Evolutionary conservation across 305 asterid genomes (phyloP).

Genomic region (Solanum aculeatissimum): DNA sequence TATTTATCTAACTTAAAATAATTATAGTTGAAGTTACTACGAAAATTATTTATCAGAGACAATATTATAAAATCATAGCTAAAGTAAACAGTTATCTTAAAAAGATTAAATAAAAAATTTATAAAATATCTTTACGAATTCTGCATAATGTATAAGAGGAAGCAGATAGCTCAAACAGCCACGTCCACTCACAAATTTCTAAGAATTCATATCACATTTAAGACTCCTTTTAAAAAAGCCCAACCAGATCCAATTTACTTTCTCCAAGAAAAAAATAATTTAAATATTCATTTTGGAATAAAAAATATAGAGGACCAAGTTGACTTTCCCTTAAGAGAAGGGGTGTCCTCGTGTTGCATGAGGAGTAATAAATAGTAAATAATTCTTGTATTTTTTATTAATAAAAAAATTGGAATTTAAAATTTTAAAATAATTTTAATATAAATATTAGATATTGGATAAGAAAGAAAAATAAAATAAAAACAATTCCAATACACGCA

Average conservation of each 20-base stretch:
- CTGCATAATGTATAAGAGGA: no score
- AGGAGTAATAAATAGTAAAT: background rate
- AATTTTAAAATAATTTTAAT: background rate
- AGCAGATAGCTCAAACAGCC: no score
- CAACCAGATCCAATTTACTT: background rate
- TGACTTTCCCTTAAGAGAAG: background rate
- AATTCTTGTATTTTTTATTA: background rate
- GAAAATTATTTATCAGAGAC: no score
- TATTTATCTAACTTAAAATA: no score
- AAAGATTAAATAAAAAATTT: no score
- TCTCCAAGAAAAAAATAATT: background rate
- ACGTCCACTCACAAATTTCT: no score
- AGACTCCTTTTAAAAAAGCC: background rate
- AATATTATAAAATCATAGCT: no score
- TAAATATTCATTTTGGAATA: background rate
- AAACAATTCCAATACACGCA: background rate
- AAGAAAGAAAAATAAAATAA: no score
- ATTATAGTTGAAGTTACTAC: no score
- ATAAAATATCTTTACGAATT: no score
- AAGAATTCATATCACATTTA: background rate
- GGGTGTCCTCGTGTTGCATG: background rate
- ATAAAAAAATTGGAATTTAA: background rate
- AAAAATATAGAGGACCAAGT: background rate
- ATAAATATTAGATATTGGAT: no score
- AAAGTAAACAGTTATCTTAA: no score